Evolutionary conservation across 306 rosid genomes (phyloP).

Genomic region (Trifolium pratense): DNA sequence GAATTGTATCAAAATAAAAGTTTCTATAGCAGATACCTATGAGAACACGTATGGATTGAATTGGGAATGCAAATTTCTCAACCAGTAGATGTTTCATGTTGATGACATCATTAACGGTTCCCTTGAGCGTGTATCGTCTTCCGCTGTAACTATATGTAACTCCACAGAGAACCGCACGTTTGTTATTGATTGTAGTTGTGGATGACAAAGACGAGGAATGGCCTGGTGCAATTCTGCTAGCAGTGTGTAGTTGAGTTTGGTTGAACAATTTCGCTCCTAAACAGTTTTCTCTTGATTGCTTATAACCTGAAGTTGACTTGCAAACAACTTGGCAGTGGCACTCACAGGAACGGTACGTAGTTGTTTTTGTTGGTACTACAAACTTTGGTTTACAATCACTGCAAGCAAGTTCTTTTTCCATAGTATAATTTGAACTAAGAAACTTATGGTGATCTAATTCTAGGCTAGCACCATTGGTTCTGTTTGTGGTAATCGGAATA

Average conservation of each 20-base stretch:
- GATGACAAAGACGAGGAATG: neutral
- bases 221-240: too few relatives aligned
- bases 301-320: neutral
- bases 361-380: neutral
- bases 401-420: constrained; percentile 27
- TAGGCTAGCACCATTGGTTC: neutral
- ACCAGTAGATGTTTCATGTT: constrained; percentile 59
- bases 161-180: constrained; percentile 78
- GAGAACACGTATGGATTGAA: constrained; percentile 54
- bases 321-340: constrained; percentile 6
- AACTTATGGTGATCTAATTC: neutral
- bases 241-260: neutral
- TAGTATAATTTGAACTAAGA: neutral
- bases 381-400: constrained; percentile 8
- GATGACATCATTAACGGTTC: constrained; percentile 64
- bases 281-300: constrained; percentile 3
- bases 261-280: neutral
- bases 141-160: constrained; percentile 58
- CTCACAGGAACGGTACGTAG: constrained; percentile 17
- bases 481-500: neutral
- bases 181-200: constrained; percentile 26
- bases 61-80: constrained; percentile 41
- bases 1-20: neutral
- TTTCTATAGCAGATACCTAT: constrained; percentile 54
- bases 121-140: constrained; percentile 55